A percentile compares a stretch with the other conserved stretches of the same genome.
These are phyloP conservation scores for Pneumocystis murina DNA, from an alignment of 1,139 yeast genomes.

Conservation along the genomic window DNA sequence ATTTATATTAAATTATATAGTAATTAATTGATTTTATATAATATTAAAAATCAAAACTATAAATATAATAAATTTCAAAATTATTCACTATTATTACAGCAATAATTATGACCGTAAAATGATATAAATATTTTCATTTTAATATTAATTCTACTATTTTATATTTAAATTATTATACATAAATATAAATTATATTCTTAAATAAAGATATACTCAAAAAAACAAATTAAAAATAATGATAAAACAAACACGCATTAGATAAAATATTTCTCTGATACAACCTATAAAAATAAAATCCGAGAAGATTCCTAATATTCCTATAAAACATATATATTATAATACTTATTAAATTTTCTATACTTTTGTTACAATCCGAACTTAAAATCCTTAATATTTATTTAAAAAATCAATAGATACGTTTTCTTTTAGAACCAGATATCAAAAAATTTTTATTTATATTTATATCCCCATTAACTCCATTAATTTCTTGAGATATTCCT, in stretches of 20 bases:
- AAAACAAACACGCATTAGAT: background rate
- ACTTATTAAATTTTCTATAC: background rate
- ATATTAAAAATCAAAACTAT: background rate
- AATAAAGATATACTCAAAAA: background rate
- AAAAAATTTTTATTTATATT: background rate
- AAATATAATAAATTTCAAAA: background rate
- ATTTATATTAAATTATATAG: background rate
- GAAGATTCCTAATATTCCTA: background rate
- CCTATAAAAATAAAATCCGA: background rate
- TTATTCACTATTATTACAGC: background rate
- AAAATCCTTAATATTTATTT: background rate
- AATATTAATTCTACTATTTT: background rate
- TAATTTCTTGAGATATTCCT: background rate
- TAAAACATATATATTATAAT: background rate
- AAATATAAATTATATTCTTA: background rate
- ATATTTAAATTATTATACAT: background rate
- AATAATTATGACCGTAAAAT: too few species aligned
- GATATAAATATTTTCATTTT: too few species aligned
- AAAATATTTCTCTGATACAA: too few species aligned
- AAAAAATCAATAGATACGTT: background rate
- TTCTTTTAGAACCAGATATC: background rate
- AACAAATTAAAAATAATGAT: background rate
- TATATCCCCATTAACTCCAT: background rate
- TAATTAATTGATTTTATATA: background rate
- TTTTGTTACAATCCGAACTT: background rate